These are phyloP conservation scores for Diaporthe ampelina DNA, from an alignment of 2,329 filamentous ascomycete species.

Conservation along the genomic window DNA sequence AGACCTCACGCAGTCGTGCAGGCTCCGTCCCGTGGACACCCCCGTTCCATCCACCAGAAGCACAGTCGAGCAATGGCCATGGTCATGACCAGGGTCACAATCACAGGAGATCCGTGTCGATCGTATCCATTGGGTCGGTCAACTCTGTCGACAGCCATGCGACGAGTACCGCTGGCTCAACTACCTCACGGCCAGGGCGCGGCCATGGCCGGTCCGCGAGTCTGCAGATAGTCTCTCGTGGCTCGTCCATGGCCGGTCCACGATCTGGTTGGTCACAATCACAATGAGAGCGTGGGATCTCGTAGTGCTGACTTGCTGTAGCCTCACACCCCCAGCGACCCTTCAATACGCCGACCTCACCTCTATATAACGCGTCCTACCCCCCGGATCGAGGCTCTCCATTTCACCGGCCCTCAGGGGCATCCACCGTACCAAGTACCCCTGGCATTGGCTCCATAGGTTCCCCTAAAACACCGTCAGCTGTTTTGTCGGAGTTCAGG, in stretches of 20 bases:
- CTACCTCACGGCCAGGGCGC: slow-evolving; percentile 63
- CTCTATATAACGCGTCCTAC: slow-evolving; percentile 69
- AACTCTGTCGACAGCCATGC: slow-evolving; percentile 61
- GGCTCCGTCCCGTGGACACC: slow-evolving; percentile 62
- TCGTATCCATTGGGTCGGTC: slow-evolving; percentile 80
- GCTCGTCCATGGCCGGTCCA: slow-evolving; percentile 58
- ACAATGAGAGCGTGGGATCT: background rate
- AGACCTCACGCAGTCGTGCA: slow-evolving; percentile 58
- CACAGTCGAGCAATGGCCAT: slow-evolving; percentile 45
- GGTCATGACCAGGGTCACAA: slow-evolving; percentile 61
- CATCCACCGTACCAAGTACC: slow-evolving; percentile 61
- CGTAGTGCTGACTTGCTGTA: slow-evolving; percentile 42
- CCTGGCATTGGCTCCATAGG: slow-evolving; percentile 53
- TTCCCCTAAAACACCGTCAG: slow-evolving; percentile 58
- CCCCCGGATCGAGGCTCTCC: slow-evolving; percentile 62
- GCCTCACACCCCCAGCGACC: slow-evolving; percentile 59
- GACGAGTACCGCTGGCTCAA: slow-evolving; percentile 57
- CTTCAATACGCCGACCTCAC: slow-evolving; percentile 61
- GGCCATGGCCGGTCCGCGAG: slow-evolving; percentile 85
- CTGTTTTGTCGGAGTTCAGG: slow-evolving; percentile 67
- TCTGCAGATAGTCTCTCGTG: slow-evolving; percentile 77
- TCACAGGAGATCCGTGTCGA: slow-evolving; percentile 84
- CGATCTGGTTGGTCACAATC: slow-evolving; percentile 53
- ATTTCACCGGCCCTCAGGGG: slow-evolving; percentile 54
- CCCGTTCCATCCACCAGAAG: slow-evolving; percentile 40